Conservation (phyloP, 2,329 filamentous ascomycete species). For the Apiospora sp. region DNA sequence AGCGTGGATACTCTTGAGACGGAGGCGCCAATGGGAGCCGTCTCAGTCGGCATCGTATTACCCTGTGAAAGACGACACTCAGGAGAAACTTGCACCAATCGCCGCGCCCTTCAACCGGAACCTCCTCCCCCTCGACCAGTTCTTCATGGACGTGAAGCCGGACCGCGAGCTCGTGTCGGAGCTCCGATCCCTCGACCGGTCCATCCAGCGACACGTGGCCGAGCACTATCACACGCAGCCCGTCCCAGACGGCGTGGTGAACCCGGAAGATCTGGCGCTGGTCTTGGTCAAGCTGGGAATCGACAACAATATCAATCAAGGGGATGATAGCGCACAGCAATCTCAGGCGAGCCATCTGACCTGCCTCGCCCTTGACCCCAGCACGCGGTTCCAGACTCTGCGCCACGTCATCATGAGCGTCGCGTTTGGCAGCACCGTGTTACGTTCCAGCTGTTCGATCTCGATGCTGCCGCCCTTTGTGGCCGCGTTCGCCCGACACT, state of each 20-base stretch:
- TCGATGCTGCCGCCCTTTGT: conserved; percentile 12
- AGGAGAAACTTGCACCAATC: conserved; percentile 30
- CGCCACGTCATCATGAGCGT: conserved; percentile 16
- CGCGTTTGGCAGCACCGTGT: background rate
- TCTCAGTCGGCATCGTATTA: conserved; percentile 26
- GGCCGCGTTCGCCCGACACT: background rate
- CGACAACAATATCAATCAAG: conserved; percentile 13
- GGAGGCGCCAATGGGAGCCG: conserved; percentile 30
- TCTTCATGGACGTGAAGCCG: conserved; percentile 46
- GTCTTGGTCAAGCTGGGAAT: conserved; percentile 35
- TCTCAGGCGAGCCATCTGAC: background rate
- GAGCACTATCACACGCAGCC: conserved; percentile 46
- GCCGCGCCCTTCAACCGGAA: conserved; percentile 27
- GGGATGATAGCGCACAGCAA: background rate
- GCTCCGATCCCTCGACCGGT: conserved; percentile 43
- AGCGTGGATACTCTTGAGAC: conserved; percentile 39
- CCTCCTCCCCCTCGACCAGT: conserved; percentile 41
- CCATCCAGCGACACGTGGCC: conserved; percentile 51
- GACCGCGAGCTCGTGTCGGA: conserved; percentile 47
- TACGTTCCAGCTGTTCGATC: background rate
- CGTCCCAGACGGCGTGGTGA: conserved; percentile 30
- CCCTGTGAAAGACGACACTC: conserved; percentile 26
- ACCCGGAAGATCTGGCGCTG: conserved; percentile 32
- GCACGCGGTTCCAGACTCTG: background rate
- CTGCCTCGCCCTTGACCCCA: background rate